Conservation (phyloP, 257 asterid species). For the Leptodermis oblonga region DNA sequence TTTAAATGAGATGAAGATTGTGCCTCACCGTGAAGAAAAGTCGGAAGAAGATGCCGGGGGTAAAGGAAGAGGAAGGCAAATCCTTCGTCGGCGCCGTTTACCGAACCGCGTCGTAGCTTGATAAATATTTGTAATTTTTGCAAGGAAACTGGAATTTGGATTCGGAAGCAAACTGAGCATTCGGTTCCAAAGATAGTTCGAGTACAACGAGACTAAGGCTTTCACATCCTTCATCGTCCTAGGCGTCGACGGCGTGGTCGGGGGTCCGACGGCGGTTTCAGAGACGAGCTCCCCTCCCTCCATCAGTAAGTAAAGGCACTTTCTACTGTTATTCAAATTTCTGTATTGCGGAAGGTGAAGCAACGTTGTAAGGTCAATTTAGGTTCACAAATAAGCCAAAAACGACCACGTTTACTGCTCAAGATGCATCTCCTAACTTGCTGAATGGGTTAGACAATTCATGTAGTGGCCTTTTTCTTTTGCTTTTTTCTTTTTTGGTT, state of each 20-base stretch:
- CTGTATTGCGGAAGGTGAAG: not conserved
- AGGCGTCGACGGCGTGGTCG: constrained; percentile 10
- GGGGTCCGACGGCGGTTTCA: not conserved
- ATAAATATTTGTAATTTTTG: constrained; percentile 35
- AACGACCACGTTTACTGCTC: not conserved
- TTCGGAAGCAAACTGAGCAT: constrained; percentile 39
- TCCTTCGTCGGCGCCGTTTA: constrained; percentile 56
- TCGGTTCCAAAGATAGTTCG: constrained; percentile 45
- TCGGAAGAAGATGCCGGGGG: constrained; percentile 52
- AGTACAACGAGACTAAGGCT: constrained; percentile 46
- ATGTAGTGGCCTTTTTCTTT: too few species aligned
- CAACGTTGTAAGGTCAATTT: not conserved
- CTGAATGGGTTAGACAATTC: too few species aligned
- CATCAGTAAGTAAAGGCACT: not conserved
- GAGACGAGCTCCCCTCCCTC: constrained; percentile 5
- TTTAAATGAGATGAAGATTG: not conserved
- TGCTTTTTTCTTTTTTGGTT: too few species aligned
- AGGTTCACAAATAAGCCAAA: not conserved
- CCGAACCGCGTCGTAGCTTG: constrained; percentile 14
- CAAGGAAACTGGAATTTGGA: constrained; percentile 28
- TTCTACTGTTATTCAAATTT: not conserved
- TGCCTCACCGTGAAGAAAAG: constrained; percentile 38
- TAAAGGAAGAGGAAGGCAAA: constrained; percentile 78
- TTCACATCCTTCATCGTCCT: constrained; percentile 19
- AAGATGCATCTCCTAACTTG: too few species aligned